phyloP scores from a whole-genome alignment of 176 grass and related monocot species.

The Carex scoparia region DNA sequence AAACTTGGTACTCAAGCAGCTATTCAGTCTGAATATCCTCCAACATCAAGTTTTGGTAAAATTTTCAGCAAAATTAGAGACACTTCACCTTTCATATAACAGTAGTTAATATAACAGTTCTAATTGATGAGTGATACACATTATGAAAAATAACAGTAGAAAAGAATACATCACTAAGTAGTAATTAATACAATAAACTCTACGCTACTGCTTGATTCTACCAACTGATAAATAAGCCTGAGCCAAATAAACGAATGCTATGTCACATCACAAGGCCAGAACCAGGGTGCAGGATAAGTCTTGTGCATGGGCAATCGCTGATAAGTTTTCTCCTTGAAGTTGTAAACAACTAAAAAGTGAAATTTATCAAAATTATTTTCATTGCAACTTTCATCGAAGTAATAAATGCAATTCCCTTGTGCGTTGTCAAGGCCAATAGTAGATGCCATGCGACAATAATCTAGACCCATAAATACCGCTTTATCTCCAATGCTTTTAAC shows the following conservation, averaged over 20 bases:
- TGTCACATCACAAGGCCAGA: not conserved
- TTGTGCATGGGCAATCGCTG: not conserved
- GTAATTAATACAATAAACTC: not conserved
- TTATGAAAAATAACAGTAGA: not conserved
- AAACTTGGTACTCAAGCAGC: no score
- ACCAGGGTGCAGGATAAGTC: not conserved
- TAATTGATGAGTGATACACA: not conserved
- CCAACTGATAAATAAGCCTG: not conserved
- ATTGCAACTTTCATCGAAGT: not conserved
- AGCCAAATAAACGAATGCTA: not conserved
- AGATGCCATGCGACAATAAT: not conserved
- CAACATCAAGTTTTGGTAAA: not conserved
- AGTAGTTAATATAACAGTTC: not conserved
- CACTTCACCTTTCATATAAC: not conserved
- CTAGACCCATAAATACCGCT: not conserved
- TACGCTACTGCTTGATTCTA: not conserved
- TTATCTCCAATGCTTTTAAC: not conserved
- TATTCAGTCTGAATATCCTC: not conserved
- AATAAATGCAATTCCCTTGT: constrained; percentile 15
- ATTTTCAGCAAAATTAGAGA: not conserved
- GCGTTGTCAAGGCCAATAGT: not conserved
- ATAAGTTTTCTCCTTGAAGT: not conserved
- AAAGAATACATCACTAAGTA: not conserved
- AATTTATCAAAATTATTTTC: no score
- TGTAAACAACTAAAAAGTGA: not conserved